Evolutionary conservation across 2,329 filamentous ascomycete genomes (phyloP), one percentile per base, ranked within the genome.

Genomic region (Botrytis sinoallii): DNA sequence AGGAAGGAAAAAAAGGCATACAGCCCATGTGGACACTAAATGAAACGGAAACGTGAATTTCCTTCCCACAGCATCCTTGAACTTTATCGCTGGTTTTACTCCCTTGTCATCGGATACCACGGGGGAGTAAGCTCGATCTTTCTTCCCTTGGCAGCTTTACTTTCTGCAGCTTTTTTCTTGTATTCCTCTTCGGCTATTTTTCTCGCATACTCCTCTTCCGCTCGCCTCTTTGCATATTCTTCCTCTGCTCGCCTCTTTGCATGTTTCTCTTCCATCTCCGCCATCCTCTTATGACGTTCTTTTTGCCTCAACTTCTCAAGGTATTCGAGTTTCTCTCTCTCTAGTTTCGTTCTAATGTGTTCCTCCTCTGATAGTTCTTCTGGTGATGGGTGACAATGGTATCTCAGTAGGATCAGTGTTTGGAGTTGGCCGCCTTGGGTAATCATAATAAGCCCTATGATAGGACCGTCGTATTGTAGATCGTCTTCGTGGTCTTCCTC

Each of bases 11-110:
- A 44, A 22, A 57, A 14, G 9, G 46, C 70, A 12, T 89, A 95
- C 93, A 85, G 86, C 85, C 94, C 94, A 97, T 4, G 91, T 95
- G 79, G 90, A 89, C 82, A 94, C 97, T 42, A 97, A 82, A 76
- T 95, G 89, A 83, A 91, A 98, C 1, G 95, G 95, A 80, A 98
- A 97, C 83, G 89, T 95, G 82, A 97, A 98, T 82, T 97, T 97
- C 77, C 95, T 88, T 46, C 93, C 93, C 25, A 98, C 90, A 0
- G 94, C 94, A 81, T 98, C 95, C 83, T 97, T 97, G 85, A 97
- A 97, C 77, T 91, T 91, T 40, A 73, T 61, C 29, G 48, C 61
- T 38, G 38, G 38, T 40, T 57, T 52, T 67, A 1, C 9, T 22
- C 29, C 16, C 14, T 59, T 59, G 20, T 7, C 1, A 42, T 67